Base-by-base conservation (phyloP, 345 rosid genomes). In the Melaleuca quinquenervia region DNA sequence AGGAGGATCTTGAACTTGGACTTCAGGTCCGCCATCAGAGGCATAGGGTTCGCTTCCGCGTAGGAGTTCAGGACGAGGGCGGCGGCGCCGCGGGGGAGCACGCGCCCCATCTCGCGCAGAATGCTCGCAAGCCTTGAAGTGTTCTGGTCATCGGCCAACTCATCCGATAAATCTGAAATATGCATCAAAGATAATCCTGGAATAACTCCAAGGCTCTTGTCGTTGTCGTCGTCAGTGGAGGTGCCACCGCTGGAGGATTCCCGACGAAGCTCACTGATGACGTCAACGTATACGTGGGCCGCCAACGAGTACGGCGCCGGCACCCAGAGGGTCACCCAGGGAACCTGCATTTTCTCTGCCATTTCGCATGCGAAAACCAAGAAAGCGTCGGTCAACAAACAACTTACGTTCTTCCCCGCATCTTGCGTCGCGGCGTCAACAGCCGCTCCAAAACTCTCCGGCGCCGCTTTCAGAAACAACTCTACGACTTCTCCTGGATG, bases 151-250 rank as follows among this genome's bases (percentile, higher is more conserved):
- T 50, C 6, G 26, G 20, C 15, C 5, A 22, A 86, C 48, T 92
- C 92, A 50, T 88, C 88, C 5, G 87, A 90, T 58, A 93, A 60
- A 84, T 94, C 98, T 24, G 74, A 85, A 5, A 92, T 85, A 54
- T 80, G 88, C 6, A 95, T 62, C 50, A 86, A 84, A 18, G 91
- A 92, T 85, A 94, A 88, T 22, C 98, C 98, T 6, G 92, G 89
- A 64, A 95, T 87, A 78, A 86, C 87, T 48, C 91, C 86, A 82
- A 95, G 85, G 32, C 86, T 89, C 51, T 90, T 88, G 20, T 90
- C 90, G 85, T 85, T 86, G 27, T 87, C 56, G 52, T 51, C 45
- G 44, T 27, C 44, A 5, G 20, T 24, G 58, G 76, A 29, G 76
- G 45, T 22, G 45, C 11, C 55, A 10, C 56, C 53, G 26, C 21